Percentiles rank a stretch among this genome's conserved stretches.
phyloP scores from a whole-genome alignment of 2,329 filamentous ascomycete species.

The Huntiella bhutanensis region DNA sequence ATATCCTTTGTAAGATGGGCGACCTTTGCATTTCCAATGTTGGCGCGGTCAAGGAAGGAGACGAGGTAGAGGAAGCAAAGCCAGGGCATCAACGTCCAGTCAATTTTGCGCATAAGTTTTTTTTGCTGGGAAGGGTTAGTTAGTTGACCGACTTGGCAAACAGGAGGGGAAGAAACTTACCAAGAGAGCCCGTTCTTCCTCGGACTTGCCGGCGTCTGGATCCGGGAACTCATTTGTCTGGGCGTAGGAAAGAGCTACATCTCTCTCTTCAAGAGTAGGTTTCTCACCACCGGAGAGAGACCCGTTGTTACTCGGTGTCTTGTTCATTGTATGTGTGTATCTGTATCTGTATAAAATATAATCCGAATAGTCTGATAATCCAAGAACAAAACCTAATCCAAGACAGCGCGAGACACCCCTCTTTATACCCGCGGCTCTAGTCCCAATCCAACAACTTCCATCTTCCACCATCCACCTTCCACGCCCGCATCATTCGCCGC shows the following conservation, averaged over 20 bases:
- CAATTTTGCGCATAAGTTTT: slow-evolving; percentile 42
- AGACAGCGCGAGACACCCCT: no score
- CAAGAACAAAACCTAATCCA: no score
- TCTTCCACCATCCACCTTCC: not conserved
- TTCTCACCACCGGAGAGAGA: slow-evolving; percentile 8
- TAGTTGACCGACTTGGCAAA: not conserved
- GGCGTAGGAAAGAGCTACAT: not conserved
- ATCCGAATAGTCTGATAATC: no score
- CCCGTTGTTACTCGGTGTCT: slow-evolving; percentile 7
- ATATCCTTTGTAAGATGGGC: slow-evolving; percentile 36
- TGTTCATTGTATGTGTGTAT: slow-evolving; percentile 1
- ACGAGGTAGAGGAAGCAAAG: slow-evolving; percentile 55
- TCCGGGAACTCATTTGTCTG: slow-evolving; percentile 13
- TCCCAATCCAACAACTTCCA: not conserved
- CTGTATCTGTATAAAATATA: not conserved
- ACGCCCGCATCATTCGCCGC: not conserved
- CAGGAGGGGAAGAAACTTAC: slow-evolving; percentile 23
- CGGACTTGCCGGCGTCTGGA: slow-evolving; percentile 42
- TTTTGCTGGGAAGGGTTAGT: slow-evolving; percentile 29
- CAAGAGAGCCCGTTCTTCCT: slow-evolving; percentile 40
- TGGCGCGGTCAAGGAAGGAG: slow-evolving; percentile 57
- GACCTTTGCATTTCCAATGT: slow-evolving; percentile 54
- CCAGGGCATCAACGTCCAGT: slow-evolving; percentile 42
- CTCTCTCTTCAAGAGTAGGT: slow-evolving; percentile 3
- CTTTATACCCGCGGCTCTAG: not conserved